These are phyloP conservation scores for Endoconidiophora polonica DNA, from an alignment of 2,329 filamentous ascomycete species.

Conservation along the genomic window DNA sequence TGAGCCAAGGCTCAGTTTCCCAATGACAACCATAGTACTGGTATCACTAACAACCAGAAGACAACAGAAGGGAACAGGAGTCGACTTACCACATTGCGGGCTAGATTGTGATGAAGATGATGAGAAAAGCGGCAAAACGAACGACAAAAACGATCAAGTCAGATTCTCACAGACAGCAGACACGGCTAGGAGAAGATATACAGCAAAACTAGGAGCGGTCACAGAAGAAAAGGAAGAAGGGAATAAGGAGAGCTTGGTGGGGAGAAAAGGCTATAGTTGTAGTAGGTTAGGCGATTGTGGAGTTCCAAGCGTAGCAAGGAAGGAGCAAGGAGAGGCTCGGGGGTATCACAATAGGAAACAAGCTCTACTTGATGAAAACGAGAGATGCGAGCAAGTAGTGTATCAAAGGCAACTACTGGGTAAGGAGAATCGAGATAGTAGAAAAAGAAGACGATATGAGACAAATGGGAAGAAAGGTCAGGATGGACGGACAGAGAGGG, in stretches of 20 bases:
- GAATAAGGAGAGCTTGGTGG: conserved; percentile 10
- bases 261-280: conserved; percentile 4
- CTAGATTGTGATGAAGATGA: background rate
- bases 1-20: background rate
- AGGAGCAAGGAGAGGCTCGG: conserved; percentile 8
- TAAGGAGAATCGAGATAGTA: background rate
- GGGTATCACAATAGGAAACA: conserved; percentile 13
- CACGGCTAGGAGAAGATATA: conserved; percentile 1
- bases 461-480: background rate
- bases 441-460: background rate
- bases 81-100: conserved; percentile 12
- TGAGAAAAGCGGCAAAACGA: conserved; percentile 7
- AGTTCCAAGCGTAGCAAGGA: conserved; percentile 7
- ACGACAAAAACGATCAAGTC: conserved; percentile 6
- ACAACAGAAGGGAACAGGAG: conserved; percentile 7
- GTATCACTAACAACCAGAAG: background rate
- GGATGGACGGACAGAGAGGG: background rate
- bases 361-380: conserved; percentile 5
- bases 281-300: conserved; percentile 1
- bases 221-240: conserved; percentile 2
- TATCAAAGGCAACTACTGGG: background rate
- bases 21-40: background rate
- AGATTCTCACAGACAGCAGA: conserved; percentile 3
- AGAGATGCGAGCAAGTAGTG: background rate
- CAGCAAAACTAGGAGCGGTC: conserved; percentile 5